Percentiles rank a stretch among this genome's conserved stretches.
These are phyloP conservation scores for Ambrosiella beaveri DNA, from an alignment of 2,329 filamentous ascomycete genomes.

Conservation along the genomic window DNA sequence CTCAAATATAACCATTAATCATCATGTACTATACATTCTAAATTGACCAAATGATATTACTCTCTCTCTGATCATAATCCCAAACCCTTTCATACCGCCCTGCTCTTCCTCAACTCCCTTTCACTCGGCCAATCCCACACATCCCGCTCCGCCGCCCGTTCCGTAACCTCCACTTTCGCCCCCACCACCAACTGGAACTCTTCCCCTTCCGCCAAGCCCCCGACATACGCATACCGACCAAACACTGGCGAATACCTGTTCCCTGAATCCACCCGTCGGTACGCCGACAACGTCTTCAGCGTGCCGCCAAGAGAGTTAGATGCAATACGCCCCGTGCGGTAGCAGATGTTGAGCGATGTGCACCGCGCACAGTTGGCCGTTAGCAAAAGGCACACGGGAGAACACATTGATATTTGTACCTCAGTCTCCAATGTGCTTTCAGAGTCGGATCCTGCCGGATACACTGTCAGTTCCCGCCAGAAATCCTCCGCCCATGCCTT, in stretches of 20 bases:
- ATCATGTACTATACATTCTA: too few species aligned
- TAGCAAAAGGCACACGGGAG: conserved; percentile 28
- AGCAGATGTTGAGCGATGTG: conserved; percentile 54
- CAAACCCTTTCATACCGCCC: neutral
- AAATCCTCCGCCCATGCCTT: conserved; percentile 52
- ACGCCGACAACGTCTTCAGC: conserved; percentile 51
- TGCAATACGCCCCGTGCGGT: conserved; percentile 41
- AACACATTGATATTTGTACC: too few species aligned
- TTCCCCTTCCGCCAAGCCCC: neutral
- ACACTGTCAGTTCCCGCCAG: conserved; percentile 40
- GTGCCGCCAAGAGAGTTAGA: conserved; percentile 40
- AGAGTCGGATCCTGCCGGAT: conserved; percentile 11
- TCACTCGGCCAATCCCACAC: conserved; percentile 32
- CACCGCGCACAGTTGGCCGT: conserved; percentile 57
- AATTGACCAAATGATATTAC: too few species aligned
- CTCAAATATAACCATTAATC: too few species aligned
- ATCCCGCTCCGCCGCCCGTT: conserved; percentile 32
- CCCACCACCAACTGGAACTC: conserved; percentile 30
- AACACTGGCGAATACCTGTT: conserved; percentile 53
- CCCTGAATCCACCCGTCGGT: conserved; percentile 54
- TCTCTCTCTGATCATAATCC: too few species aligned
- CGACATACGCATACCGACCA: conserved; percentile 52
- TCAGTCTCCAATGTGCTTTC: neutral
- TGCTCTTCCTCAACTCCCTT: neutral
- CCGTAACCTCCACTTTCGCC: conserved; percentile 36